Base-by-base conservation (phyloP, 352 stramenopile species). In the Phytophthora chlamydospora region DNA sequence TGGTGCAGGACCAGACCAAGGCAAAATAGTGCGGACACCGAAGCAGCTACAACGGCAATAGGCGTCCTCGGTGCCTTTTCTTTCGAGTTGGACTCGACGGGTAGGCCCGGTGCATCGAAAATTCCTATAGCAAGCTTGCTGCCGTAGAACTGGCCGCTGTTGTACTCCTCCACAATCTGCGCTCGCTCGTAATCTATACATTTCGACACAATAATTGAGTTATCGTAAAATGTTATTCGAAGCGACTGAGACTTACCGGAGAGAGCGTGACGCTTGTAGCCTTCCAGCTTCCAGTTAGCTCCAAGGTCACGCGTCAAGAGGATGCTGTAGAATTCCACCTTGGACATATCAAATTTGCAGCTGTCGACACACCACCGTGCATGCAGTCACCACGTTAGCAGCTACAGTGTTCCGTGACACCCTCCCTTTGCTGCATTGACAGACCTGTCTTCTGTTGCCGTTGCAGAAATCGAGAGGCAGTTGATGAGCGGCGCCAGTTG, bases 301-400 rank as follows among this genome's bases (percentile, higher is more conserved):
- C 54, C 42, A 6, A 58, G 16, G 1, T 85, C 78, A 21, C 80
- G 64, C 16, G 50, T 73, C 40, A 91, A 42, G 1, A 88, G 74
- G 38, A 91, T 71, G 45, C 80, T 89, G 56, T 88, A 91, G 61
- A 90, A 71, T 47, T 88, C 72, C 27, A 88, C 60, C 44, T 77
- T 73, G 11, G 58, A 45, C 78, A 91, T 90, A 38, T 88, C 65
- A 40, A 89, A 89, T 4, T 67, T 73, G 54, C 82, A 91, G 6
- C 78, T 88, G 29, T 13, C 56, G 19, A 31, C 7, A 38, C 34
- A 53, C 16, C 46, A 7, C 14, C 17, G 11, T 6, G 16, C 16
- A 10, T 16, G 2, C 8, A 35, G 12, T 10, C 19, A 14, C 17
- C 12, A 44, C 14, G 6, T 16, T 19, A 32, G 35, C 21, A 33